These are phyloP conservation scores for Daldinia eschscholtzii DNA, from an alignment of 2,329 filamentous ascomycete species.

Conservation along the genomic window DNA sequence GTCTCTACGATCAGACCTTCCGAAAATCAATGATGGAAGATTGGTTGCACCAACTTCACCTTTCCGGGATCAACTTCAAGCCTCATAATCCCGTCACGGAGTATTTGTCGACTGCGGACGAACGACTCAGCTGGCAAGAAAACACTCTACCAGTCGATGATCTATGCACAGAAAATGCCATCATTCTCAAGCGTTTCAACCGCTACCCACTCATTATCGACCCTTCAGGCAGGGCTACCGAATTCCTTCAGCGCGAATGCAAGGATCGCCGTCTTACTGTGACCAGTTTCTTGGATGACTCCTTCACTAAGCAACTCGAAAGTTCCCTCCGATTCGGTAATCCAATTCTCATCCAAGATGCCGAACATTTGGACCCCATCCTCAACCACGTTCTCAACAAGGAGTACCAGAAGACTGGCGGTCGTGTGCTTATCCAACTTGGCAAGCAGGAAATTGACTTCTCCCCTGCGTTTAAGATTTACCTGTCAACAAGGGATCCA, in stretches of 20 bases:
- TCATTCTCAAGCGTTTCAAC: conserved; percentile 97
- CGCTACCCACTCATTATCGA: conserved; percentile 98
- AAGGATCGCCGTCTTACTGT: conserved; percentile 94
- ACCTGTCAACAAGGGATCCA: conserved; percentile 93
- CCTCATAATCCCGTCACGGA: conserved; percentile 94
- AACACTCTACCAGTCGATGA: conserved; percentile 95
- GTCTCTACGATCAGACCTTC: conserved; percentile 98
- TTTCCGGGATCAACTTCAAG: conserved; percentile 95
- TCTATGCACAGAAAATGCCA: conserved; percentile 97
- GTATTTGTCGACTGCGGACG: conserved; percentile 95
- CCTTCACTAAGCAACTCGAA: conserved; percentile 97
- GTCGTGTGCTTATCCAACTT: conserved; percentile 96
- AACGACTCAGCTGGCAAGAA: conserved; percentile 94
- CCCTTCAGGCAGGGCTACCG: conserved; percentile 92
- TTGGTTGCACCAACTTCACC: conserved; percentile 91
- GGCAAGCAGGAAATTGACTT: conserved; percentile 99
- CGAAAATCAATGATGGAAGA: conserved; percentile 98
- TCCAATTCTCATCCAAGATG: conserved; percentile 97
- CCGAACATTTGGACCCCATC: conserved; percentile 95
- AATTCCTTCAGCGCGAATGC: conserved; percentile 95
- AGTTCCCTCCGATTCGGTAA: conserved; percentile 98
- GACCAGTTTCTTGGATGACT: conserved; percentile 97
- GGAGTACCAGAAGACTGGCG: conserved; percentile 98
- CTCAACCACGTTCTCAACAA: conserved; percentile 99
- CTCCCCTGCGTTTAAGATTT: conserved; percentile 94